A percentile compares a stretch with the other conserved stretches of the same genome.
phyloP scores from a whole-genome alignment of 1,139 yeast species.

The Geotrichum klebahnii region DNA sequence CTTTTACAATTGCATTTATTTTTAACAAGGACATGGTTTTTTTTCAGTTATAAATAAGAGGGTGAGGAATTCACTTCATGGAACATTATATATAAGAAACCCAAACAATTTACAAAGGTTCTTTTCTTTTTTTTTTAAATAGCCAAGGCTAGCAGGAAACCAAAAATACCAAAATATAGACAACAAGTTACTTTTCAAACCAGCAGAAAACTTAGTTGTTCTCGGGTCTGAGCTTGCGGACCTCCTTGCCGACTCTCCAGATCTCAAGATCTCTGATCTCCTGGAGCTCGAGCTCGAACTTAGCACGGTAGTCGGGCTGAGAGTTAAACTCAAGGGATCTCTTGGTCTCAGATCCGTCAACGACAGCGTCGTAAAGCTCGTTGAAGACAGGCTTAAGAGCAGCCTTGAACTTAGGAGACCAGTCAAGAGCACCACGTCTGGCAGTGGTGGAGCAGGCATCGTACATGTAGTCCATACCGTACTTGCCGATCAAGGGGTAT shows the following conservation, averaged over 20 bases:
- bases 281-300: slow-evolving; percentile 88
- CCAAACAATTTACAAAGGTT: slow-evolving; percentile 19
- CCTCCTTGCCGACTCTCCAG: slow-evolving; percentile 99
- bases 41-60: not conserved
- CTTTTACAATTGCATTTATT: too few relatives aligned
- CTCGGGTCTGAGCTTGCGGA: slow-evolving; percentile 98
- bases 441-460: slow-evolving; percentile 99
- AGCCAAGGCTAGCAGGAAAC: too few relatives aligned
- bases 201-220: slow-evolving; percentile 70
- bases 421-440: slow-evolving; percentile 99
- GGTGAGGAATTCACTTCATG: slow-evolving; percentile 23
- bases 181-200: too few relatives aligned
- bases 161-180: too few relatives aligned
- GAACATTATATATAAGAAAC: slow-evolving; percentile 23
- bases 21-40: too few relatives aligned
- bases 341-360: slow-evolving; percentile 95
- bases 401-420: slow-evolving; percentile 98
- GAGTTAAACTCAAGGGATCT: slow-evolving; percentile 98
- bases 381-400: slow-evolving; percentile 98
- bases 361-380: slow-evolving; percentile 91
- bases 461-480: slow-evolving; percentile 99
- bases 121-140: not conserved
- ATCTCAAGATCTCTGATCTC: slow-evolving; percentile 95
- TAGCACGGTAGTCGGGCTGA: slow-evolving; percentile 94
- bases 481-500: slow-evolving; percentile 97